Evolutionary conservation across 2,329 filamentous ascomycete genomes (phyloP), one percentile per base, ranked within the genome.

Genomic region (Neocucurbitaria cava): DNA sequence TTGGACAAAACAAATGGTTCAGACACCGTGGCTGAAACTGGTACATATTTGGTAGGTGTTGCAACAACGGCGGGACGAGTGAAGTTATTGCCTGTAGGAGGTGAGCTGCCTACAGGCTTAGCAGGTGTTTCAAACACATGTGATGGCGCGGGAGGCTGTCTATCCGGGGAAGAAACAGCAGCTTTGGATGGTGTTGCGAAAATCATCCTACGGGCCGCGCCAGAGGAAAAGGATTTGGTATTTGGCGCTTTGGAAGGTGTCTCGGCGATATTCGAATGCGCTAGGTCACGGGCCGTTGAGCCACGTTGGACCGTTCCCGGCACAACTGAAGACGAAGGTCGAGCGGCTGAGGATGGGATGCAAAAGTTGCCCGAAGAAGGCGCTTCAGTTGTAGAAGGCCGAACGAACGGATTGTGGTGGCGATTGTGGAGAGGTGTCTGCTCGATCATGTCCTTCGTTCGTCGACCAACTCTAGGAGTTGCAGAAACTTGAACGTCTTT

Each of bases 221-320:
- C 62, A 48, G 68, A 66, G 3, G 64, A 55, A 40, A 72, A 70
- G 15, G 56, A 47, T 52, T 65, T 75, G 64, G 24, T 61, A 11
- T 64, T 70, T 42, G 75, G 73, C 39, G 70, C 73, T 40, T 76
- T 75, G 3, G 76, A 77, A 13, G 78, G 79, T 46, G 78, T 81
- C 31, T 80, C 78, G 47, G 75, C 68, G 47, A 80, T 59, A 46
- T 59, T 62, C 56, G 60, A 46, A 61, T 69, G 52, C 59, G 61
- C 54, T 69, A 72, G 35, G 60, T 51, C 55, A 58, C 54, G 72
- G 62, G 30, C 73, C 59, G 52, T 70, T 65, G 51, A 64, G 65
- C 53, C 70, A 58, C 62, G 68, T 39, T 65, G 57, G 53, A 61
- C 59, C 39, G 70, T 72, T 42, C 61, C 66, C 35, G 70, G 67